Conservation (phyloP, 1,284 basidiomycete species). For the Sparassis latifolia region DNA sequence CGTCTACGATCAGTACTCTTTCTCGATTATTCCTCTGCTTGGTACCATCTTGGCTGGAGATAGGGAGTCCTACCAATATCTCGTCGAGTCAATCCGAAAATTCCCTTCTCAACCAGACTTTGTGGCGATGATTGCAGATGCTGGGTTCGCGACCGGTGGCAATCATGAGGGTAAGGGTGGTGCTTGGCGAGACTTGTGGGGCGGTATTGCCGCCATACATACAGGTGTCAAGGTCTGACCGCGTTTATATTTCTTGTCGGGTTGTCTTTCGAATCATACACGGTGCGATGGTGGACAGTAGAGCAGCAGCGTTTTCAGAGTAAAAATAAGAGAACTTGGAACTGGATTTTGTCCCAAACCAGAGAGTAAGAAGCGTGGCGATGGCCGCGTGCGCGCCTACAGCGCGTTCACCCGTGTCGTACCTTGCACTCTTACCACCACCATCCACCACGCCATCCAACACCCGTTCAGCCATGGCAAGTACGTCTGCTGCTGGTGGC, state of each 20-base stretch:
- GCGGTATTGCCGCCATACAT: conserved; percentile 82
- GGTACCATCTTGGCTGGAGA: conserved; percentile 96
- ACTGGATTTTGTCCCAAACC: neutral
- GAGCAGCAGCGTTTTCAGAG: too few species aligned
- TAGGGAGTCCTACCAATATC: conserved; percentile 93
- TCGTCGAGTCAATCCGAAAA: conserved; percentile 94
- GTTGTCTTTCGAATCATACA: too few species aligned
- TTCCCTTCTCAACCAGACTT: conserved; percentile 92
- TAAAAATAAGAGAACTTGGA: too few species aligned
- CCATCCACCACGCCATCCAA: conserved; percentile 1
- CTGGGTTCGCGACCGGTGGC: conserved; percentile 76
- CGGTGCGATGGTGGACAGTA: too few species aligned
- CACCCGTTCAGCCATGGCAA: conserved; percentile 17
- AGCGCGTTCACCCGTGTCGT: neutral
- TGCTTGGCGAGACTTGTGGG: conserved; percentile 83
- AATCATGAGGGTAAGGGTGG: conserved; percentile 73
- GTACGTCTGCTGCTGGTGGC: conserved; percentile 12
- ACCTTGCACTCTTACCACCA: neutral
- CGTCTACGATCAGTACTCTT: conserved; percentile 93
- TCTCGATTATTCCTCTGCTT: conserved; percentile 90
- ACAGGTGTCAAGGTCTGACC: conserved; percentile 73
- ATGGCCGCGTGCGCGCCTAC: too few species aligned
- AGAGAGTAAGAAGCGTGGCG: neutral
- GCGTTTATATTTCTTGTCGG: conserved; percentile 1
- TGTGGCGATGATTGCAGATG: conserved; percentile 83